phyloP scores from a whole-genome alignment of 148 eudicot genomes.

The Polygonum aviculare region DNA sequence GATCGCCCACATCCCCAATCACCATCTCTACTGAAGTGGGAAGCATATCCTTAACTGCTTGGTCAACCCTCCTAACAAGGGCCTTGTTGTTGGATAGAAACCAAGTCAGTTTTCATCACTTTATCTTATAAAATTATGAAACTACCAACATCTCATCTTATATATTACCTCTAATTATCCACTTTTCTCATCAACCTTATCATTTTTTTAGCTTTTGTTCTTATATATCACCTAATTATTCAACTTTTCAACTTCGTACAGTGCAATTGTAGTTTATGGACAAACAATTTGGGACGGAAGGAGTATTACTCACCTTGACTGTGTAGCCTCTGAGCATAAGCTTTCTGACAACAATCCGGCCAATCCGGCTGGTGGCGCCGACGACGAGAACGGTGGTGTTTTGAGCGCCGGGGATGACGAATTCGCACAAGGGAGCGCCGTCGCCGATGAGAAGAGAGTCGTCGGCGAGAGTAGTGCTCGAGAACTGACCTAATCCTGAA shows the following conservation, averaged over 20 bases:
- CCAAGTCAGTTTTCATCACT: conserved; percentile 2
- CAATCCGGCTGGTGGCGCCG: conserved; percentile 95
- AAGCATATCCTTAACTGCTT: conserved; percentile 68
- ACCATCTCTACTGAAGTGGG: conserved; percentile 90
- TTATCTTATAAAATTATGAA: too few relatives aligned
- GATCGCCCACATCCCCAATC: conserved; percentile 91
- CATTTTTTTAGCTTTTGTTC: too few relatives aligned
- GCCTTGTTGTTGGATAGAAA: conserved; percentile 29
- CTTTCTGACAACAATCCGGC: conserved; percentile 84
- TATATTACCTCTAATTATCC: not conserved
- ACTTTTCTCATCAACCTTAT: too few relatives aligned
- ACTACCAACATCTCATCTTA: too few relatives aligned
- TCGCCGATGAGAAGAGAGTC: conserved; percentile 40
- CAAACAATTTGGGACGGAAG: too few relatives aligned
- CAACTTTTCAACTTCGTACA: too few relatives aligned
- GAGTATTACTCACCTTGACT: conserved; percentile 48
- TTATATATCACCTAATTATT: too few relatives aligned
- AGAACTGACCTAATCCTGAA: conserved; percentile 79
- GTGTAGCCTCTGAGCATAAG: conserved; percentile 96
- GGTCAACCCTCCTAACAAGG: conserved; percentile 61
- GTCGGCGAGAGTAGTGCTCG: conserved; percentile 56
- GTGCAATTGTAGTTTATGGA: too few relatives aligned
- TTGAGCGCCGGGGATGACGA: conserved; percentile 90
- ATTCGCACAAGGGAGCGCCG: conserved; percentile 83
- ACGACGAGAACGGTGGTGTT: conserved; percentile 90